phyloP scores from a whole-genome alignment of 306 rosid genomes.

The Vigna trinervia region DNA sequence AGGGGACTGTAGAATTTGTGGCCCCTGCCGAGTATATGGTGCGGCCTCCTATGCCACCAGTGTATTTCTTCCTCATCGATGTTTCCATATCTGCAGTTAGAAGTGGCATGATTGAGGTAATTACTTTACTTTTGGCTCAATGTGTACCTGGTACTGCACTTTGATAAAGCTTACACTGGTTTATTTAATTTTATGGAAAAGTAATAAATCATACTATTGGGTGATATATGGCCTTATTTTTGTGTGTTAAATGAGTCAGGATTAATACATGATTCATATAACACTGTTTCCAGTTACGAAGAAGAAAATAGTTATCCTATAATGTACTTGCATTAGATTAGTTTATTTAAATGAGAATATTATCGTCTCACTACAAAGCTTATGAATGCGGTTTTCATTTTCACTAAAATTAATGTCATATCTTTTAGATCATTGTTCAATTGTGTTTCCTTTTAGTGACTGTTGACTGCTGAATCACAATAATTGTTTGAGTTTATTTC shows the following conservation, averaged over 20 bases:
- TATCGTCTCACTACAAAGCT: slow-evolving; percentile 12
- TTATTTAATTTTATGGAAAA: neutral
- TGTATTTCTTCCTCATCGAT: slow-evolving; percentile 94
- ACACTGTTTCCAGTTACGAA: slow-evolving; percentile 14
- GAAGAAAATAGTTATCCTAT: slow-evolving; percentile 30
- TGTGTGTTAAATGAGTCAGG: slow-evolving; percentile 13
- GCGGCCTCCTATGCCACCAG: slow-evolving; percentile 99
- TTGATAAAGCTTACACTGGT: neutral
- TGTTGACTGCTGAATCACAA: slow-evolving; percentile 36
- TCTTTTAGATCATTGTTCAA: slow-evolving; percentile 23
- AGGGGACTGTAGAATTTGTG: slow-evolving; percentile 96
- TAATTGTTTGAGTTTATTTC: slow-evolving; percentile 29
- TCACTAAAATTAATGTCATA: slow-evolving; percentile 7
- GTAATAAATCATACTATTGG: slow-evolving; percentile 7
- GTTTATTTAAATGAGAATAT: slow-evolving; percentile 8
- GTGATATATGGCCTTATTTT: slow-evolving; percentile 25
- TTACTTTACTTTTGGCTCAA: slow-evolving; percentile 21
- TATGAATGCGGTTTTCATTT: slow-evolving; percentile 34
- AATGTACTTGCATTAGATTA: slow-evolving; percentile 31
- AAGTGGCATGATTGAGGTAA: slow-evolving; percentile 99
- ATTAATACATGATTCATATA: slow-evolving; percentile 33
- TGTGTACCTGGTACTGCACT: slow-evolving; percentile 18
- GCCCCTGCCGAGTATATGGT: slow-evolving; percentile 99
- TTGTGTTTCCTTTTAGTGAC: slow-evolving; percentile 11
- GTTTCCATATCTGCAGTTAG: slow-evolving; percentile 93